Base-by-base conservation (phyloP, 345 rosid genomes). In the Laguncularia racemosa region DNA sequence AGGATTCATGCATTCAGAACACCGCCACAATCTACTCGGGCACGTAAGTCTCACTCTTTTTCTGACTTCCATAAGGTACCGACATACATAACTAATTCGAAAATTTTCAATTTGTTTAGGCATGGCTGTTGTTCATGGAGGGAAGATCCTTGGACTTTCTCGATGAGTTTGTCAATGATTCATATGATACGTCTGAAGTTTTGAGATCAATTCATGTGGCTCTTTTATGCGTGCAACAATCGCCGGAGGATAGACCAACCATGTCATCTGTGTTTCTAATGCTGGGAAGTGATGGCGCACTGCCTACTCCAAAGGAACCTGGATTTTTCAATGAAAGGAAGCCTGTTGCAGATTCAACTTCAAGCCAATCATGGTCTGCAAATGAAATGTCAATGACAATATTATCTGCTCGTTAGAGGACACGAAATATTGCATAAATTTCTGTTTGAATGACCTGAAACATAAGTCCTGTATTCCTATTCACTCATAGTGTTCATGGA, bases 181-280 rank as follows among this genome's bases (percentile, higher is more conserved):
- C 66, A 1, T 75, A 53, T 26, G 50, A 69, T 16, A 7, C 47
- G 4, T 28, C 67, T 9, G 66, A 72, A 55, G 55, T 69, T 1
- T 17, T 74, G 45, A 64, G 84, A 48, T 73, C 73, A 66, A 64
- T 78, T 26, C 76, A 76, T 7, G 61, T 78, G 10, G 80, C 72
- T n/a, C 77, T 81, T 2, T 60, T 81, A 44, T 78, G 86, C 48
- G 74, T 78, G 11, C 76, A 81, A 23, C 68, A 71, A 28, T 46
- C 65, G 9, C 74, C 83, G 13, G 79, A 73, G 40, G 72, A 73
- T 3, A 76, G 84, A 21, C 86, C 84, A 19, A 71, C 48, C 52
- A 78, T 81, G 83, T 57, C 77, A 49, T 59, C 76, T 11, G 86
- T 67, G 28, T 66, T 76, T 20, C 19, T 70, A 20, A 78, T 78